phyloP scores from a whole-genome alignment of 2,329 filamentous ascomycete genomes.

The Sclerotiophoma versabilis region DNA sequence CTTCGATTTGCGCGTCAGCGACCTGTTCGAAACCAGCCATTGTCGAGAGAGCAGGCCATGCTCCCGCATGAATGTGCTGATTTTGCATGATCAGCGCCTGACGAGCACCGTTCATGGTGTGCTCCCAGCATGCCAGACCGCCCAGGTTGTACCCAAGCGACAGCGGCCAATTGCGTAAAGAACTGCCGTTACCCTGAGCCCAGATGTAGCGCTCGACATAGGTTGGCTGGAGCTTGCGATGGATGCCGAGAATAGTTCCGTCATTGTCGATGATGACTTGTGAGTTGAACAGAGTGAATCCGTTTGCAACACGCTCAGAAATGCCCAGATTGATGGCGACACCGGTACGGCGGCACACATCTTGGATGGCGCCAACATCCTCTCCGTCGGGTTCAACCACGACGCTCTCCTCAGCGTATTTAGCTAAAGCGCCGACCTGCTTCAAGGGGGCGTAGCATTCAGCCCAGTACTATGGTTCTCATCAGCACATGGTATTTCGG shows the following conservation, averaged over 20 bases:
- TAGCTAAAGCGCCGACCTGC: constrained; percentile 41
- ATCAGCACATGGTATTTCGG: constrained; percentile 14
- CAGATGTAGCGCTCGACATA: constrained; percentile 46
- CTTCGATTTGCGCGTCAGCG: constrained; percentile 56
- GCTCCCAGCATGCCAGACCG: constrained; percentile 49
- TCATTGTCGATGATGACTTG: constrained; percentile 46
- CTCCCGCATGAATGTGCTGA: constrained; percentile 47
- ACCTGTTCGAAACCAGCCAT: constrained; percentile 51
- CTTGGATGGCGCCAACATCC: constrained; percentile 42
- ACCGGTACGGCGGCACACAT: constrained; percentile 40
- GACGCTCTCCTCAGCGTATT: constrained; percentile 47
- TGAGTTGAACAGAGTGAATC: constrained; percentile 48
- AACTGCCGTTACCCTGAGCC: constrained; percentile 46
- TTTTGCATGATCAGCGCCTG: constrained; percentile 45
- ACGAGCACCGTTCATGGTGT: constrained; percentile 50
- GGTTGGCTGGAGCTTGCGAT: constrained; percentile 50
- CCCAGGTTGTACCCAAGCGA: constrained; percentile 45
- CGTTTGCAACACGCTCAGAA: constrained; percentile 43
- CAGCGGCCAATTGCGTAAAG: constrained; percentile 40
- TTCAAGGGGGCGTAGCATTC: constrained; percentile 48
- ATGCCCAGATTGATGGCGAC: constrained; percentile 47
- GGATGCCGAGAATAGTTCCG: constrained; percentile 46
- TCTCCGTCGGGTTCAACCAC: constrained; percentile 42
- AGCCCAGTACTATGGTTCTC: constrained; percentile 40
- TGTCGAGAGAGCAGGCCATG: constrained; percentile 49